Conservation (phyloP, 139 green algal species). For the Tetratostichococcus sp. region DNA sequence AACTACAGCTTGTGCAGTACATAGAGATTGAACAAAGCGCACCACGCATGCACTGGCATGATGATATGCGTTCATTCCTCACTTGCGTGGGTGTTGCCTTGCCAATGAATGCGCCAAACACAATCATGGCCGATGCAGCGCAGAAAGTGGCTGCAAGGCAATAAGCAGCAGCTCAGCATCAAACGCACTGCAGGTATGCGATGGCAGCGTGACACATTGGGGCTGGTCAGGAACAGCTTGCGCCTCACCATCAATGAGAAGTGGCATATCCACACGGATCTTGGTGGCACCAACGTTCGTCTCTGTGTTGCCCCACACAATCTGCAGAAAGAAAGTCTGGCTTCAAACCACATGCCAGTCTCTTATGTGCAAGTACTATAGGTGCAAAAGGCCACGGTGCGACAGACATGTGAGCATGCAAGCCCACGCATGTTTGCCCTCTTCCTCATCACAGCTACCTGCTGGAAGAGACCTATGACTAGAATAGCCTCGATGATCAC, state of each 20-base stretch:
- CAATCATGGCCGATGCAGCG: constrained; percentile 51
- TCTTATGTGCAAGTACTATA: neutral
- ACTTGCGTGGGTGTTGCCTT: constrained; percentile 56
- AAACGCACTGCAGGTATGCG: neutral
- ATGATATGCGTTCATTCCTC: too few relatives aligned
- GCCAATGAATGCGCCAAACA: constrained; percentile 57
- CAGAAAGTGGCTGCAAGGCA: constrained; percentile 27
- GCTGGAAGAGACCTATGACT: constrained; percentile 15
- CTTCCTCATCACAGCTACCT: constrained; percentile 7
- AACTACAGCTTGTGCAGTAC: too few relatives aligned
- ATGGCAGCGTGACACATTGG: too few relatives aligned
- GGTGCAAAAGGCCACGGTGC: too few relatives aligned
- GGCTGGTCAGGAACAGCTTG: neutral
- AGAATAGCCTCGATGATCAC: constrained; percentile 43
- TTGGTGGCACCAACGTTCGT: neutral
- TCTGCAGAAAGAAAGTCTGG: neutral
- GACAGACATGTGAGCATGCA: neutral
- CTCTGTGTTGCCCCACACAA: neutral
- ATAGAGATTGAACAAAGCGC: too few relatives aligned
- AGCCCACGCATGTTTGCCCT: too few relatives aligned
- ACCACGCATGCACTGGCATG: too few relatives aligned
- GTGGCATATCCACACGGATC: constrained; percentile 46
- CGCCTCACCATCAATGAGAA: constrained; percentile 41
- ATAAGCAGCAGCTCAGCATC: neutral
- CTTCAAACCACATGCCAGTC: too few relatives aligned